Evolutionary conservation across 208 protist genomes (phyloP).

Genomic region (Trypanosoma mega): DNA sequence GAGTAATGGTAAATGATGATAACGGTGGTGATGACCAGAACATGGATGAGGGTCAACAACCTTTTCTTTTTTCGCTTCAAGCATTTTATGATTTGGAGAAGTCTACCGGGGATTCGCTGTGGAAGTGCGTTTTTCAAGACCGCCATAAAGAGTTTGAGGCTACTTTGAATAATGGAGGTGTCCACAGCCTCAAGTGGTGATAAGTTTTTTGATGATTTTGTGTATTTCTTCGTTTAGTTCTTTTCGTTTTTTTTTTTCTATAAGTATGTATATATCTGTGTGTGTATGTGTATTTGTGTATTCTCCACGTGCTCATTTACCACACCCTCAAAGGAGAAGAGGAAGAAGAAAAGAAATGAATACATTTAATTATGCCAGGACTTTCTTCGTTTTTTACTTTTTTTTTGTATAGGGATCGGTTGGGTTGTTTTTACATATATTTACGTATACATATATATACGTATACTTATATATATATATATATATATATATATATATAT

Average conservation of each 20-base stretch:
- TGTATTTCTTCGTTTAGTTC: constrained; percentile 8
- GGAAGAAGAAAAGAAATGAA: no score
- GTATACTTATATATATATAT: constrained; percentile 6
- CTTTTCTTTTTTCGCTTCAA: constrained; percentile 28
- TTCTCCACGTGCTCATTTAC: no score
- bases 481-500: constrained; percentile 3
- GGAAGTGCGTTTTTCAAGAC: constrained; percentile 63
- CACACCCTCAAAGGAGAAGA: no score
- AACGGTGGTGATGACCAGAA: no score
- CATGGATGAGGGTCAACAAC: background rate
- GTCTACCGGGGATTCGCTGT: constrained; percentile 32
- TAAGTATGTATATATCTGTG: no score
- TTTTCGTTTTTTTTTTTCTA: constrained; percentile 23
- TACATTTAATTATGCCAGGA: no score
- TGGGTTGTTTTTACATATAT: background rate
- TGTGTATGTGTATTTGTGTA: no score
- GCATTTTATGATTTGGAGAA: constrained; percentile 27
- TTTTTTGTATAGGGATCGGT: background rate
- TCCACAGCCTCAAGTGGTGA: constrained; percentile 80
- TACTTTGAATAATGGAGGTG: constrained; percentile 34
- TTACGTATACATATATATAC: constrained; percentile 6
- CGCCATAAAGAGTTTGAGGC: constrained; percentile 79
- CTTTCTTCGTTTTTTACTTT: no score
- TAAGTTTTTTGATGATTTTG: background rate
- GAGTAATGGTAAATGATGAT: background rate